Evolutionary conservation across 2,329 filamentous ascomycete genomes (phyloP).

Genomic region (Fusarium nematophilum): DNA sequence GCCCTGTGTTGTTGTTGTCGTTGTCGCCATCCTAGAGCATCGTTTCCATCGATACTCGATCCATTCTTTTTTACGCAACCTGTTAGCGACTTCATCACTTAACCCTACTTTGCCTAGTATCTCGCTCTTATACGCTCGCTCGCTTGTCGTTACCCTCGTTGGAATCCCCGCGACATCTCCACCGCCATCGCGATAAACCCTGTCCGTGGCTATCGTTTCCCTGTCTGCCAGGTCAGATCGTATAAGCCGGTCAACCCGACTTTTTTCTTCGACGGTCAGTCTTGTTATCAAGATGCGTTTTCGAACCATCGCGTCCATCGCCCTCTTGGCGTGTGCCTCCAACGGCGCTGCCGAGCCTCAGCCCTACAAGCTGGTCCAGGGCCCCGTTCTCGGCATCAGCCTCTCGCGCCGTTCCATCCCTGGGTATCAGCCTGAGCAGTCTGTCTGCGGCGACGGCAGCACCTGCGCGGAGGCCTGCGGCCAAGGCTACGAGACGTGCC

Average conservation of each 20-base stretch:
- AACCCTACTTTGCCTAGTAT: slow-evolving; percentile 33
- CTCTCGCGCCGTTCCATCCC: slow-evolving; percentile 57
- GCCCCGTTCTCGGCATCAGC: slow-evolving; percentile 53
- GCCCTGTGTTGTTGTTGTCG: slow-evolving; percentile 27
- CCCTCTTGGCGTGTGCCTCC: slow-evolving; percentile 51
- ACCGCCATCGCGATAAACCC: slow-evolving; percentile 29
- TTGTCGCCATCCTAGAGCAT: slow-evolving; percentile 33
- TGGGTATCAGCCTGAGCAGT: slow-evolving; percentile 62
- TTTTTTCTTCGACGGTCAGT: slow-evolving; percentile 15
- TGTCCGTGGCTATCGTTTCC: slow-evolving; percentile 37
- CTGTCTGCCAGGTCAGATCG: slow-evolving; percentile 28
- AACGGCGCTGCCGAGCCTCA: slow-evolving; percentile 46
- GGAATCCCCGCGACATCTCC: slow-evolving; percentile 16
- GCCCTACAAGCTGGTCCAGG: slow-evolving; percentile 53
- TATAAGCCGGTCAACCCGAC: slow-evolving; percentile 25
- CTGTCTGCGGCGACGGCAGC: slow-evolving; percentile 59
- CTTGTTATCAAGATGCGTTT: slow-evolving; percentile 50
- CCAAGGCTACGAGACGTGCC: slow-evolving; percentile 60
- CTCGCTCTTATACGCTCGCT: slow-evolving; percentile 10
- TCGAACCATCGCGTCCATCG: slow-evolving; percentile 47
- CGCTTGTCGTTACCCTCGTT: slow-evolving; percentile 24
- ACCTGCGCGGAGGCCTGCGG: slow-evolving; percentile 69
- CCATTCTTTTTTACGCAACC: slow-evolving; percentile 38
- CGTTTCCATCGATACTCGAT: slow-evolving; percentile 41
- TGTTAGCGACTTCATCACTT: slow-evolving; percentile 10